Base-by-base conservation (phyloP, 352 stramenopile species). In the Globisporangium apiculatum region DNA sequence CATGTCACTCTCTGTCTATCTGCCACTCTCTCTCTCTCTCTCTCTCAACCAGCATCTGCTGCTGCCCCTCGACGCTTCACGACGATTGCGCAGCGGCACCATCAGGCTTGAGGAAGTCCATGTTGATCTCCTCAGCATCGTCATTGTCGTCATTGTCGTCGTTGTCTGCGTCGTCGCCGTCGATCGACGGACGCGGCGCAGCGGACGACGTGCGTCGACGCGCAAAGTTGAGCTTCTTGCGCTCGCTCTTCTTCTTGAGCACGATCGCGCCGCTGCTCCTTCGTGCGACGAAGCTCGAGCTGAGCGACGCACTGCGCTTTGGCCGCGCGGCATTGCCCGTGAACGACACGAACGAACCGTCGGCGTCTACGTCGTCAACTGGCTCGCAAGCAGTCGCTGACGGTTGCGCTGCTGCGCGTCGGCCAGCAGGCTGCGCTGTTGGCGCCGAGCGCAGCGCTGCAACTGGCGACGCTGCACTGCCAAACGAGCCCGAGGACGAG, bases 41-140 rank as follows among this genome's bases (percentile, higher is more conserved):
- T 58, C 43, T 49, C 14, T 43, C 11, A 11, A 18, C 31, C 14
- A 36, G 7, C 37, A 35, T 42, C 43, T 51, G 9, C 15, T 9
- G 3, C n/a, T n/a, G 5, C n/a, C n/a, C 7, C 15, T 14, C n/a
- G 7, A 15, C 1, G n/a, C 47, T 31, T 43, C 40, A 12, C 40
- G 35, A 48, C 42, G 70, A 60, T 36, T 69, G 65, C 12, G 62
- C 67, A 43, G 76, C 51, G 18, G 60, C 70, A 31, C 82, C 62
- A 42, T 8, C 40, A 43, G 40, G 40, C 40, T 58, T 72, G 66
- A 94, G 69, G 62, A 94, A 94, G 69, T 91, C 81, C 71, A 94
- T 73, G 75, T 94, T 91, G 52, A 94, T 65, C 52, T 71, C 75
- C 10, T 72, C 69, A 9, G 85, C 68, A 17, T 83, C 75, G 4